Percentiles rank a stretch among this genome's conserved stretches.
Evolutionary conservation across 2,329 filamentous ascomycete genomes (phyloP).

Genomic region (Trichoderma simmonsii): DNA sequence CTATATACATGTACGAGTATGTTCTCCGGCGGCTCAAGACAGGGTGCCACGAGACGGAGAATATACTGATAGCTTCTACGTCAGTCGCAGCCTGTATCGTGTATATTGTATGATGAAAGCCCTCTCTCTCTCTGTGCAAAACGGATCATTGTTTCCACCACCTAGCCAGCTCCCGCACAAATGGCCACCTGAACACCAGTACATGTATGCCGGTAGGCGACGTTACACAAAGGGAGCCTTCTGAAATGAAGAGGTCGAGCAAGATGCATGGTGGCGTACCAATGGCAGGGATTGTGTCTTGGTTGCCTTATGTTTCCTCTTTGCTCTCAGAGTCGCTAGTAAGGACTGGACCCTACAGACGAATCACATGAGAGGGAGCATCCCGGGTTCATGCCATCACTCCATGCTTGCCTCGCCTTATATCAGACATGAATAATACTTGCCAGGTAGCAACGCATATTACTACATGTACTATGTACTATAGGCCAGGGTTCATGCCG

Average conservation of each 20-base stretch:
- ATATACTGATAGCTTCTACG: background rate
- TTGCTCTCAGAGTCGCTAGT: background rate
- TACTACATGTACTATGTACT: background rate
- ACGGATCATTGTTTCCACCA: background rate
- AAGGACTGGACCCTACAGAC: background rate
- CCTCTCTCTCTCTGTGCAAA: background rate
- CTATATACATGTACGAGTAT: background rate
- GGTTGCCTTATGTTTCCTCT: background rate
- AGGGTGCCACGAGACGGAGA: background rate
- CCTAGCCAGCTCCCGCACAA: background rate
- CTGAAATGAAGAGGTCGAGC: background rate
- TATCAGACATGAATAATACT: background rate
- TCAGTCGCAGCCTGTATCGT: background rate
- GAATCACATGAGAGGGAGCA: background rate
- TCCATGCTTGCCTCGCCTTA: background rate
- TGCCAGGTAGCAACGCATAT: background rate
- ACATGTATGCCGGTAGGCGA: background rate
- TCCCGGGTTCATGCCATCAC: background rate
- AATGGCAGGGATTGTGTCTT: background rate
- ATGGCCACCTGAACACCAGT: background rate
- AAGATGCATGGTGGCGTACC: background rate
- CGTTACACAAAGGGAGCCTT: background rate
- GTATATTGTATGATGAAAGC: background rate
- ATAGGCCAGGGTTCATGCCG: background rate
- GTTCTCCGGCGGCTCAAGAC: background rate